phyloP scores from a whole-genome alignment of 306 rosid genomes.

The Cicer chorassanicum region DNA sequence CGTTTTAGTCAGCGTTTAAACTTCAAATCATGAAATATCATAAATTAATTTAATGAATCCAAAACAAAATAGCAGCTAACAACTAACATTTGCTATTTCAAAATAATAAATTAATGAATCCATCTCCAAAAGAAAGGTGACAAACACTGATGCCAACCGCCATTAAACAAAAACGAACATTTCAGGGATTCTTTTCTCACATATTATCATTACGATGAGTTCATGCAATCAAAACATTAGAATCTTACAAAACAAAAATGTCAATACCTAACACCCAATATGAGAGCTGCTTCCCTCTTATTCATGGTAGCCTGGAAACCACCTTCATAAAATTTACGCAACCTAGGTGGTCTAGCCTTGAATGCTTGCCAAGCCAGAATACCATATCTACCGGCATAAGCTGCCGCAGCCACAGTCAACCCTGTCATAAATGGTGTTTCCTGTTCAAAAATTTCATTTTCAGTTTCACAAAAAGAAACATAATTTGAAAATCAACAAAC shows the following conservation, averaged over 20 bases:
- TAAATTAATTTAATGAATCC: not conserved
- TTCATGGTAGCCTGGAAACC: slow-evolving; percentile 82
- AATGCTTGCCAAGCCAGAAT: slow-evolving; percentile 84
- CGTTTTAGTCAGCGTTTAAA: no score
- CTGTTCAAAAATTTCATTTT: slow-evolving; percentile 52
- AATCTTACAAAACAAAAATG: slow-evolving; percentile 14
- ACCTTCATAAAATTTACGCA: slow-evolving; percentile 81
- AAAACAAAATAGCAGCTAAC: no score
- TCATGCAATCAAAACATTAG: not conserved
- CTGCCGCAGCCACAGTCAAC: slow-evolving; percentile 79
- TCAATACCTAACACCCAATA: slow-evolving; percentile 76
- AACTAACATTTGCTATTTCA: no score
- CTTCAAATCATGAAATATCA: not conserved
- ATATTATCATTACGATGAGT: not conserved
- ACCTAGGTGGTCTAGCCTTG: slow-evolving; percentile 55
- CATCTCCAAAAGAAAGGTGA: not conserved
- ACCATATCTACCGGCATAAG: slow-evolving; percentile 76
- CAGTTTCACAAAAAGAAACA: slow-evolving; percentile 19
- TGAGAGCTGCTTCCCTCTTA: slow-evolving; percentile 78
- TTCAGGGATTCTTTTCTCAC: not conserved
- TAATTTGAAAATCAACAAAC: slow-evolving; percentile 24
- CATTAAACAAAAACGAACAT: not conserved
- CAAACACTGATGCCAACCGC: not conserved
- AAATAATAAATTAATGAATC: no score
- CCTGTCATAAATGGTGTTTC: slow-evolving; percentile 68